Base-by-base conservation (phyloP, 805 yeast species). In the Starmerella stellata region DNA sequence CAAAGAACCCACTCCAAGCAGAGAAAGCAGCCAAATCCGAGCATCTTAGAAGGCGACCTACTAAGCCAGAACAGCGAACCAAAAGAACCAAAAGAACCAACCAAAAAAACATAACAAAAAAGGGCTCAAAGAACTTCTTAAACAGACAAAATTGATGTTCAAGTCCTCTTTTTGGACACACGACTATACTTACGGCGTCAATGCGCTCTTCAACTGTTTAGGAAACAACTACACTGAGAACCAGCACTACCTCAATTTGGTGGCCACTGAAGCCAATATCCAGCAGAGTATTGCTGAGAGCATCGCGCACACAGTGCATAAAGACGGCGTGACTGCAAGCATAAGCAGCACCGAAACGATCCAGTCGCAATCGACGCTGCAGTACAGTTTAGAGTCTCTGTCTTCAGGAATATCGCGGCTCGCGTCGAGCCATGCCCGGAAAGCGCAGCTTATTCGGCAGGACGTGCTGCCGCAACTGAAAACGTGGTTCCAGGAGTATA, bases 401-500 rank as follows among this genome's bases (percentile, higher is more conserved):
- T 56, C 67, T 32, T 57, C 59, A 18, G 71, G 71, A 44, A 68
- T 74, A 55, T 54, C 57, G 5, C 58, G 54, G 24, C 75, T 75
- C 54, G 80, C 79, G 3, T 56, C 57, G 28, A 56, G 61, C 15
- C 82, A 75, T 51, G 47, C 69, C 34, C 62, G 64, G 29, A 66
- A 78, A 17, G 79, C 85, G 2, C 56, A 65, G 2, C 69, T 68
- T 39, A 70, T 80, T 37, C 69, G 68, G 42, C 46, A 57, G 2
- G 54, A 66, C 42, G 80, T 80, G 0, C 57, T 76, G 38, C 65
- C 64, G 8, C 93, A 92, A 0, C 77, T 81, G 46, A 54, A 68
- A 8, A 65, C 65, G 47, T 81, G 90, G 87, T 65, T 78, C 38
- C 58, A 59, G 18, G 79, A 74, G 37, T 92, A 81, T 57, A 68